Evolutionary conservation across 2,329 filamentous ascomycete genomes (phyloP), one percentile per base, ranked within the genome.

Genomic region (Trichoderma afroharzianum): DNA sequence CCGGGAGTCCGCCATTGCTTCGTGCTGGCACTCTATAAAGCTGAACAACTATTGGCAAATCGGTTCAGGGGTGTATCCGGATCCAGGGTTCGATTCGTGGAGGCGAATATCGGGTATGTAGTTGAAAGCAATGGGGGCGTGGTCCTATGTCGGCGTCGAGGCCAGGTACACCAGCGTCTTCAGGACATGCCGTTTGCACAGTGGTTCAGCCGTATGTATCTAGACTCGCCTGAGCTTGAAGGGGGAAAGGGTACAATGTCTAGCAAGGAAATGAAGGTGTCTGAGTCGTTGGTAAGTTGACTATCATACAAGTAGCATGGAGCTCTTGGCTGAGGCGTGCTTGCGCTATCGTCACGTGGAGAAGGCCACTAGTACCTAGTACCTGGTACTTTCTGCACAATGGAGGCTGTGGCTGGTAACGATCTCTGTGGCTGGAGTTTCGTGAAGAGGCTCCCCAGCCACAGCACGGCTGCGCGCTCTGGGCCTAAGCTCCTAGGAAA

Each of bases 1-100:
- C 67, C 78, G 76, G 30, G 76, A 67, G 59, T 77, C 76, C 39
- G 78, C 57, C 80, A 82, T 82, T 70, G 50, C 32, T 21, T 59
- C n/a, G 12, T 28, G 53, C 28, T n/a, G 32, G 68, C 63, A 32
- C 67, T 68, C 26, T 68, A 18, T 36, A n/a, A 50, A 33, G 47
- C 63, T 67, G 18, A 5, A 18, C 11, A 59, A 15, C 33, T 64
- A 33, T 59, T 59, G 67, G 39, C 28, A 63, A 32, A 26, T 26
- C 26, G 21, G n/a, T 71, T 47, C n/a, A 36, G 36, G 50, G 50
- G 28, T 32, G 11, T 64, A 21, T 55, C 33, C 5, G 6, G 15
- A 43, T 71, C 47, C 36, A 32, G 28, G 53, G 6, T 50, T 28
- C 59, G 33, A 63, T 71, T 71, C 57, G 43, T 6, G 18, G 57